These are phyloP conservation scores for Cynara cardunculus DNA, from an alignment of 129 eudicot species.

Conservation along the genomic window DNA sequence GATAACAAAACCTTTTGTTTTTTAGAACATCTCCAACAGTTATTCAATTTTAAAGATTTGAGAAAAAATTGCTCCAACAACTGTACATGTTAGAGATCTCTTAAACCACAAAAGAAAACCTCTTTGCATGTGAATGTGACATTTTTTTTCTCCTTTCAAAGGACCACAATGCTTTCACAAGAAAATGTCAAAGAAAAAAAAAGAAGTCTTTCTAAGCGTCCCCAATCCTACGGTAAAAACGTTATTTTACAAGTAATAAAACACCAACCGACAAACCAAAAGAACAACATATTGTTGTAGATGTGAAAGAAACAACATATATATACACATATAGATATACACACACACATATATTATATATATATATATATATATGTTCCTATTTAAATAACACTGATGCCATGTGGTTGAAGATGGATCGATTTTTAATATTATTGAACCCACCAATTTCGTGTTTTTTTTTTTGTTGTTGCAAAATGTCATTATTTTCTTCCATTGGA, in stretches of 20 bases:
- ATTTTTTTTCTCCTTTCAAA: neutral
- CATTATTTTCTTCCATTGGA: neutral
- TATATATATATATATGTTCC: no score
- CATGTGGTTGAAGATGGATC: neutral
- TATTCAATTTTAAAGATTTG: no score
- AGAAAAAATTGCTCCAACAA: no score
- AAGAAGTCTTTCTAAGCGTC: neutral
- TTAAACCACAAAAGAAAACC: neutral
- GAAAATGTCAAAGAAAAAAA: neutral
- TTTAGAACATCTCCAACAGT: no score
- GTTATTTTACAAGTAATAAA: neutral
- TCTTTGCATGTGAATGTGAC: neutral
- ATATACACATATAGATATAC: no score
- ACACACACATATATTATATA: no score
- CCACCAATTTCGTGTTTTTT: neutral
- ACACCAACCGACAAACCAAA: no score
- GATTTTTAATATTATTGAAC: neutral
- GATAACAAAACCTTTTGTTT: no score
- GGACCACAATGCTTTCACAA: neutral
- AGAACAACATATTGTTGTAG: neutral
- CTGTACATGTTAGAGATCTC: neutral
- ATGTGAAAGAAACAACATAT: neutral
- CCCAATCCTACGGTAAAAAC: neutral
- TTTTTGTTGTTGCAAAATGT: no score
- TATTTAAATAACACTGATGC: neutral